Percentiles rank a stretch among this genome's conserved stretches.
Conservation (phyloP, 345 rosid genomes). For the Brassica carinata region DNA sequence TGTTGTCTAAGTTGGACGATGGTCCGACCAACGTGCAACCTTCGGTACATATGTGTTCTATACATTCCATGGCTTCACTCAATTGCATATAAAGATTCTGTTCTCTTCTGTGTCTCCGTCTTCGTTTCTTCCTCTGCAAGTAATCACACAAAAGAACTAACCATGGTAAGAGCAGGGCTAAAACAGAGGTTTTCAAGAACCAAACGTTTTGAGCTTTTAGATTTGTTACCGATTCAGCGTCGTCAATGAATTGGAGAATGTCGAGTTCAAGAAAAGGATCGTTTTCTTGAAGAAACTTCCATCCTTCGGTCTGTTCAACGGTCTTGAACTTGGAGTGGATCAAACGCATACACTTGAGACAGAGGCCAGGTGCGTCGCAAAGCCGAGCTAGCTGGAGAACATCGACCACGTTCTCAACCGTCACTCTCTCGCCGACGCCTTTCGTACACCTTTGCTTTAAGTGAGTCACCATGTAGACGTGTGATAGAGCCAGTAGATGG, state of each 20-base stretch:
- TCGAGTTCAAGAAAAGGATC: constrained; percentile 87
- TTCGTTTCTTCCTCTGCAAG: constrained; percentile 73
- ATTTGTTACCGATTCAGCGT: constrained; percentile 57
- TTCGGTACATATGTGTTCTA: constrained; percentile 86
- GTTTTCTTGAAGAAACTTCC: constrained; percentile 74
- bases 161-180: not conserved
- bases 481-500: constrained; percentile 75
- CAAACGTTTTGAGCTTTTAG: not conserved
- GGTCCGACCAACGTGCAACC: constrained; percentile 87
- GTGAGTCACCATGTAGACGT: constrained; percentile 69
- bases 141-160: not conserved
- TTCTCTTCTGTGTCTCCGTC: constrained; percentile 54
- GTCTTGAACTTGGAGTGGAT: constrained; percentile 52
- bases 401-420: constrained; percentile 72
- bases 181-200: constrained; percentile 10
- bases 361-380: constrained; percentile 84
- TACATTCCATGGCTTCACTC: constrained; percentile 82
- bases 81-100: constrained; percentile 67
- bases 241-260: constrained; percentile 77
- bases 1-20: constrained; percentile 32
- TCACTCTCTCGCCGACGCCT: constrained; percentile 52
- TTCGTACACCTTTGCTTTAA: constrained; percentile 66
- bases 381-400: constrained; percentile 79
- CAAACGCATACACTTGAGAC: constrained; percentile 68
- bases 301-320: constrained; percentile 76